A percentile compares a stretch with the other conserved stretches of the same genome.
Conservation (phyloP, 2,329 filamentous ascomycete genomes). For the Aspergillus niger region DNA sequence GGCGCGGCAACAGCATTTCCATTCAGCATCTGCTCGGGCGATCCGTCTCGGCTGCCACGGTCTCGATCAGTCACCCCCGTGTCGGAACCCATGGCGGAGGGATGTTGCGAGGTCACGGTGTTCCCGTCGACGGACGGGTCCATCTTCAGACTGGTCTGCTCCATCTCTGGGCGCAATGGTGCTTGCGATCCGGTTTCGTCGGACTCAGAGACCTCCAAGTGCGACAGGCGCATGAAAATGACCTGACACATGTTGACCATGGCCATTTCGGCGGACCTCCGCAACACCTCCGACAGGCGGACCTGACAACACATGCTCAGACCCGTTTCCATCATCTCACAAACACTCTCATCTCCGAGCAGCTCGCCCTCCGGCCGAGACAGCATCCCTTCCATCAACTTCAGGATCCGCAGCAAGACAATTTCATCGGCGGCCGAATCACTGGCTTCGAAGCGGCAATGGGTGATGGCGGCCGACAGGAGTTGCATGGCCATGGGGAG, state of each 20-base stretch:
- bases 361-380: slow-evolving; percentile 89
- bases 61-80: slow-evolving; percentile 37
- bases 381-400: slow-evolving; percentile 98
- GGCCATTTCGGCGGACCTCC: slow-evolving; percentile 88
- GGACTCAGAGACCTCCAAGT: slow-evolving; percentile 74
- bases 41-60: slow-evolving; percentile 36
- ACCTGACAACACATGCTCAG: slow-evolving; percentile 96
- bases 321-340: slow-evolving; percentile 99
- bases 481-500: slow-evolving; percentile 92
- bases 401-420: slow-evolving; percentile 88
- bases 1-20: slow-evolving; percentile 36
- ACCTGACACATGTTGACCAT: slow-evolving; percentile 99
- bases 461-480: slow-evolving; percentile 90
- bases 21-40: slow-evolving; percentile 34
- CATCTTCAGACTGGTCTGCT: slow-evolving; percentile 79
- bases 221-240: slow-evolving; percentile 90
- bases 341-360: slow-evolving; percentile 96
- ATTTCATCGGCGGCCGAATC: slow-evolving; percentile 95
- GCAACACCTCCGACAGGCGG: slow-evolving; percentile 84
- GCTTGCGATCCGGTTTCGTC: slow-evolving; percentile 68
- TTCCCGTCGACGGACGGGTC: slow-evolving; percentile 72
- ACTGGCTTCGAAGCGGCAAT: slow-evolving; percentile 96
- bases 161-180: slow-evolving; percentile 57
- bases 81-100: slow-evolving; percentile 43
- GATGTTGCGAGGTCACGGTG: slow-evolving; percentile 57